These are phyloP conservation scores for Melastoma candidum DNA, from an alignment of 441 rosid genomes.

Conservation along the genomic window DNA sequence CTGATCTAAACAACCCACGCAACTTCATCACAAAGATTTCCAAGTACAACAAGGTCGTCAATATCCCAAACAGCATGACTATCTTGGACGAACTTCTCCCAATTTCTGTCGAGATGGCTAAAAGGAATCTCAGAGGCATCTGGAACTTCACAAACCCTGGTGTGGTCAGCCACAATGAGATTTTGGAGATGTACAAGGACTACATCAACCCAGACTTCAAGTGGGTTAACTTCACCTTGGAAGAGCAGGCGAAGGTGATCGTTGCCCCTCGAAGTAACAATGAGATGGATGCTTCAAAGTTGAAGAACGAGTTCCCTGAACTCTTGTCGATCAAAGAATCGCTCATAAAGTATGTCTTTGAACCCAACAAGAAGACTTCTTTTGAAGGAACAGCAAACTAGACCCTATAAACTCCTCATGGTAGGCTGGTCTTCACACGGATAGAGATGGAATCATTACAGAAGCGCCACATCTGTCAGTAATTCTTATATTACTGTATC, in stretches of 20 bases:
- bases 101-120: constrained; percentile 33
- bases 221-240: constrained; percentile 30
- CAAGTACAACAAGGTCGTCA: constrained; percentile 29
- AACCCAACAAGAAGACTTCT: constrained; percentile 25
- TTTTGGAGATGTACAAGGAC: constrained; percentile 34
- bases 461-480: too few species aligned
- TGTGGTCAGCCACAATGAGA: constrained; percentile 36
- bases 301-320: constrained; percentile 33
- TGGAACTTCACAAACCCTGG: constrained; percentile 43
- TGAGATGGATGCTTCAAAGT: constrained; percentile 30
- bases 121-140: constrained; percentile 31
- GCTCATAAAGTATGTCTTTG: constrained; percentile 27
- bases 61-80: constrained; percentile 40
- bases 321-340: constrained; percentile 31
- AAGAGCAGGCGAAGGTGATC: constrained; percentile 32
- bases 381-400: not conserved
- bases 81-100: constrained; percentile 36
- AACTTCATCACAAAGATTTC: constrained; percentile 33
- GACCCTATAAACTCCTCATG: too few species aligned
- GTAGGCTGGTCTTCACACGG: too few species aligned
- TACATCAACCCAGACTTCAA: constrained; percentile 26
- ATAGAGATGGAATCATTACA: too few species aligned
- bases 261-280: constrained; percentile 39
- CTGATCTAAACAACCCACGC: constrained; percentile 34
- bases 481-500: too few species aligned